A percentile compares a stretch with the other conserved stretches of the same genome.
phyloP scores from a whole-genome alignment of 2,329 filamentous ascomycete species.

The Botrytis byssoidea region DNA sequence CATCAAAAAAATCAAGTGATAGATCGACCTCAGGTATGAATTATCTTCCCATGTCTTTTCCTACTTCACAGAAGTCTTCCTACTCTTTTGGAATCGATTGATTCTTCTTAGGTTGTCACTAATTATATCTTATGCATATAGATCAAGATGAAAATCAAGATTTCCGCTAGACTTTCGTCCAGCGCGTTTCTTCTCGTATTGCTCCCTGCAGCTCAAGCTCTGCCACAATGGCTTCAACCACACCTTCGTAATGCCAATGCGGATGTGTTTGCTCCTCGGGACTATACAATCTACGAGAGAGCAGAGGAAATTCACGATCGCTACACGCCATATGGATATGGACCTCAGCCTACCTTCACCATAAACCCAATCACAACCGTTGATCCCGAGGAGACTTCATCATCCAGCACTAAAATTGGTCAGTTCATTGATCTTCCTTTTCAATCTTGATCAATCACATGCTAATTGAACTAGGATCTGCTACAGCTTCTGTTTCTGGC shows the following conservation, averaged over 20 bases:
- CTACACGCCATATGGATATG: slow-evolving; percentile 34
- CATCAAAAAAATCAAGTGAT: slow-evolving; percentile 5
- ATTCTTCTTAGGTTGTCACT: background rate
- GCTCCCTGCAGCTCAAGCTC: slow-evolving; percentile 26
- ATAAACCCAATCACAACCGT: slow-evolving; percentile 19
- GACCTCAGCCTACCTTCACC: slow-evolving; percentile 31
- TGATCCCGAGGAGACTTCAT: slow-evolving; percentile 23
- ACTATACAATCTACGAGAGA: slow-evolving; percentile 32
- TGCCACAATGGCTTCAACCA: slow-evolving; percentile 33
- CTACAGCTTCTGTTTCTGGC: background rate
- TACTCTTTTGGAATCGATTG: background rate
- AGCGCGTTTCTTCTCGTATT: slow-evolving; percentile 27
- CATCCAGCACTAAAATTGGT: slow-evolving; percentile 13
- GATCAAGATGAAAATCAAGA: slow-evolving; percentile 34
- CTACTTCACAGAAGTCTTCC: background rate
- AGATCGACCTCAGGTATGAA: slow-evolving; percentile 5
- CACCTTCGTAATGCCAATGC: slow-evolving; percentile 24
- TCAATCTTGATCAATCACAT: background rate
- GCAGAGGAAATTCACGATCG: slow-evolving; percentile 25
- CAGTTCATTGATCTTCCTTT: background rate
- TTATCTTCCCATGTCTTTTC: background rate
- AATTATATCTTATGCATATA: slow-evolving; percentile 15
- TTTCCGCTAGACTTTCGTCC: slow-evolving; percentile 26
- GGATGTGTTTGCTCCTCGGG: slow-evolving; percentile 26
- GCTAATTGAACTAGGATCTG: slow-evolving; percentile 11